Evolutionary conservation across 768 basidiomycete genomes (phyloP), one percentile per base, ranked within the genome.

Genomic region (Lactarius trivialis): DNA sequence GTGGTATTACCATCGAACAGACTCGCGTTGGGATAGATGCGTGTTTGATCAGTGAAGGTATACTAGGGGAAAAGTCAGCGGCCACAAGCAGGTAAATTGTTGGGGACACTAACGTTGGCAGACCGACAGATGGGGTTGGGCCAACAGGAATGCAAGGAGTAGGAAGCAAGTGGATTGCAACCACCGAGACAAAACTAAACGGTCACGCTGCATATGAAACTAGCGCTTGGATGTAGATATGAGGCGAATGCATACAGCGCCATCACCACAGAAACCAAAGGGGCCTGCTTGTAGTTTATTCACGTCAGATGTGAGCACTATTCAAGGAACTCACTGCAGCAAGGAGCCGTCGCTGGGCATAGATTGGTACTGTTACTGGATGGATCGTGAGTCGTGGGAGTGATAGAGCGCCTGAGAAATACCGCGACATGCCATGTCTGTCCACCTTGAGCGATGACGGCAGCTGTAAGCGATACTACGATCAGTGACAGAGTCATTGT

Each of bases 141-240:
- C 53, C 70, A 73, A 75, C 90, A 94, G 0, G 91, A 90, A 61
- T 75, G 74, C 41, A 87, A 73, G 3, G 80, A 71, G 68, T 84
- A 68, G 7, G 91, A 93, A 48, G 77, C 74, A 33, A 91, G 77
- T 21, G 92, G 90, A 69, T 93, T 84, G 76, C 92, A 94, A n/a
- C 92, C 92, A 52, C 89, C 89, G 36, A 91, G 76, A 70, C 91
- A 93, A 72, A 85, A 93, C 85, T 90, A 56, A 26, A 34, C 32
- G n/a, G 24, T 43, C 51, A 28, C 32, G 8, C 30, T 24, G 43
- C 3, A 21, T 12, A 32, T 50, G 48, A 50, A 28, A 50, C 49
- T 7, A 56, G 39, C 12, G 19, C 55, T 43, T 45, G 53, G 32
- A 21, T n/a, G 30, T 5, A 28, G n/a, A 58, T 21, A 19, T 32